A percentile compares a stretch with the other conserved stretches of the same genome.
Conservation (phyloP, 129 eudicot genomes). For the Pulicaria dysenterica region DNA sequence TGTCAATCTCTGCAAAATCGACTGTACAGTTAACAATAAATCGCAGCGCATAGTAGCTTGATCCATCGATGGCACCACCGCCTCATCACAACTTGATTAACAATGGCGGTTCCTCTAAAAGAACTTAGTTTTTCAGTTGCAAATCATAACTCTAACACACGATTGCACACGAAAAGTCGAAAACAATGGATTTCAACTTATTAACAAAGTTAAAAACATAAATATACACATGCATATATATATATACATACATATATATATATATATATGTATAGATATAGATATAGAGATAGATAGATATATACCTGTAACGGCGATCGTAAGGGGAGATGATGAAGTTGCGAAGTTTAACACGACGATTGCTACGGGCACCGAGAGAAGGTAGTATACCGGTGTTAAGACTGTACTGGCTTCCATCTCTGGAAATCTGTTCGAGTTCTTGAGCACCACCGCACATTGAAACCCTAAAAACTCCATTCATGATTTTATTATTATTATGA, state of each 20-base stretch:
- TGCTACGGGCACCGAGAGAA: slow-evolving; percentile 55
- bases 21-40: slow-evolving; percentile 9
- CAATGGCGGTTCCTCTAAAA: slow-evolving; percentile 21
- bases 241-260: background rate
- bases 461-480: slow-evolving; percentile 41
- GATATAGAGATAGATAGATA: background rate
- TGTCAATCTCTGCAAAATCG: slow-evolving; percentile 22
- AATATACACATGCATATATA: background rate
- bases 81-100: background rate
- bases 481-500: background rate
- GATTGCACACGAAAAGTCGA: background rate
- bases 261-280: background rate
- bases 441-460: slow-evolving; percentile 54
- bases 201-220: no score
- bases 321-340: slow-evolving; percentile 55
- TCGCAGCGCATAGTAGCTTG: background rate
- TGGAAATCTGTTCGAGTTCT: slow-evolving; percentile 65
- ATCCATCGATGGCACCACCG: background rate
- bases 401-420: slow-evolving; percentile 70
- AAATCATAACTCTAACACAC: background rate
- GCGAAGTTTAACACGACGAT: slow-evolving; percentile 44
- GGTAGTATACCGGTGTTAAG: slow-evolving; percentile 52
- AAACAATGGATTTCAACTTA: no score
- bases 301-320: slow-evolving; percentile 57
- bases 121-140: no score